Conservation (phyloP, 257 asterid species). For the Nicotiana paniculata region DNA sequence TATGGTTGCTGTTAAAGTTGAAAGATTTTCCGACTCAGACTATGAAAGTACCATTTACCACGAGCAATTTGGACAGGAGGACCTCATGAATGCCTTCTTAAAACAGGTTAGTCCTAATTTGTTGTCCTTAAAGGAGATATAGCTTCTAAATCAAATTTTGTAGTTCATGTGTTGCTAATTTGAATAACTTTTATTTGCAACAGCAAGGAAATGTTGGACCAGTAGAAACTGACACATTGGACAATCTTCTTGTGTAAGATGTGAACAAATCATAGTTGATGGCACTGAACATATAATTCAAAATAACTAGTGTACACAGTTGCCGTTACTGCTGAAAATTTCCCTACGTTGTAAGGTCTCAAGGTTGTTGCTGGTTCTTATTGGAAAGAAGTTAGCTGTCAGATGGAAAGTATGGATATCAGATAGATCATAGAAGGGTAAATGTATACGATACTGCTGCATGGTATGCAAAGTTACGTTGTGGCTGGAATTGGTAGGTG, state of each 20-base stretch:
- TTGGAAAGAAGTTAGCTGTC: not conserved
- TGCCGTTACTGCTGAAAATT: conserved; percentile 20
- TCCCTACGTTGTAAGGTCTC: not conserved
- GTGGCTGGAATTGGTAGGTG: too few relatives aligned
- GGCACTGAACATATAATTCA: not conserved
- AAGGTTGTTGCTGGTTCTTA: conserved; percentile 18
- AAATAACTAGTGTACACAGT: conserved; percentile 39
- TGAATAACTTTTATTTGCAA: not conserved
- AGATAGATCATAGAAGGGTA: not conserved
- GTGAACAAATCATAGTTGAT: not conserved
- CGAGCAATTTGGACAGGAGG: conserved; percentile 64
- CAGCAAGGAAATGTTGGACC: conserved; percentile 59
- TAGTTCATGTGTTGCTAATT: not conserved
- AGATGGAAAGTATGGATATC: not conserved
- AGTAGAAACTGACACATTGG: conserved; percentile 57
- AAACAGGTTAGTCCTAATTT: conserved; percentile 48
- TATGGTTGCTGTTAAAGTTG: conserved; percentile 38
- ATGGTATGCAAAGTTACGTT: too few relatives aligned
- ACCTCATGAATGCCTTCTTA: conserved; percentile 62
- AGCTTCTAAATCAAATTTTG: not conserved
- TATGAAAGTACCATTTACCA: conserved; percentile 33
- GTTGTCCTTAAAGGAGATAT: not conserved
- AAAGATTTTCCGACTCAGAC: conserved; percentile 39
- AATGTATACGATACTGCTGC: conserved; percentile 23
- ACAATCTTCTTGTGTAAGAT: conserved; percentile 57